phyloP scores from a whole-genome alignment of 495 filamentous ascomycete species.

The Aspergillus nanangensis region DNA sequence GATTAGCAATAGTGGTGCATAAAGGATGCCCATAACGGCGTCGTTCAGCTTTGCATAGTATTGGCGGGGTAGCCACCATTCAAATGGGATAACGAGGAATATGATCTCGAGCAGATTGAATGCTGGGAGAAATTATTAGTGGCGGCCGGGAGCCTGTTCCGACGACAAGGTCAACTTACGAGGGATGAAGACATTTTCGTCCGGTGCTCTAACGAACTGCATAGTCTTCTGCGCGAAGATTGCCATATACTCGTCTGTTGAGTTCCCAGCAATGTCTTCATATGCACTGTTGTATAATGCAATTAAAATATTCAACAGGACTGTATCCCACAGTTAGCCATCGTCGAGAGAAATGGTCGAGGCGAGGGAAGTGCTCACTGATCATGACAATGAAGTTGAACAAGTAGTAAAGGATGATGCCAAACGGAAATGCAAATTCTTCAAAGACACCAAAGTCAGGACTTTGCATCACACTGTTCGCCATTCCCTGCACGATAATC shows the following conservation, averaged over 20 bases:
- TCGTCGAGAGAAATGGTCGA: neutral
- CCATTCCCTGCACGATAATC: conserved; percentile 83
- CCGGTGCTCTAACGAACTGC: conserved; percentile 91
- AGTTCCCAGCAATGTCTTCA: conserved; percentile 91
- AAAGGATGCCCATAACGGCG: conserved; percentile 78
- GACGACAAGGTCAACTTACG: conserved; percentile 33
- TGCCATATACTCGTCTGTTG: conserved; percentile 91
- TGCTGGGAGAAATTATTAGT: conserved; percentile 26
- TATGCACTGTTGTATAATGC: conserved; percentile 96
- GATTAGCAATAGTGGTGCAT: conserved; percentile 76
- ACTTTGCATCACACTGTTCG: conserved; percentile 80
- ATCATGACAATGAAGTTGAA: conserved; percentile 98
- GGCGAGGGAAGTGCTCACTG: conserved; percentile 24
- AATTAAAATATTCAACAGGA: conserved; percentile 90
- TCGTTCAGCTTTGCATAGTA: conserved; percentile 79
- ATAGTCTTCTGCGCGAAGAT: conserved; percentile 88
- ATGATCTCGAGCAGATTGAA: conserved; percentile 93
- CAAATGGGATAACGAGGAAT: conserved; percentile 71
- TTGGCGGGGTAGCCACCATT: conserved; percentile 82
- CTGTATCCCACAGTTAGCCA: conserved; percentile 26
- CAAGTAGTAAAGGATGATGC: conserved; percentile 87
- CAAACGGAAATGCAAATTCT: conserved; percentile 71
- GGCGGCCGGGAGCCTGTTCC: neutral
- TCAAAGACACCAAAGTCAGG: conserved; percentile 91
- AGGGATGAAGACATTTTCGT: conserved; percentile 96